Evolutionary conservation across 2,329 filamentous ascomycete species (phyloP).

Genomic region (Alternaria tenuissima): DNA sequence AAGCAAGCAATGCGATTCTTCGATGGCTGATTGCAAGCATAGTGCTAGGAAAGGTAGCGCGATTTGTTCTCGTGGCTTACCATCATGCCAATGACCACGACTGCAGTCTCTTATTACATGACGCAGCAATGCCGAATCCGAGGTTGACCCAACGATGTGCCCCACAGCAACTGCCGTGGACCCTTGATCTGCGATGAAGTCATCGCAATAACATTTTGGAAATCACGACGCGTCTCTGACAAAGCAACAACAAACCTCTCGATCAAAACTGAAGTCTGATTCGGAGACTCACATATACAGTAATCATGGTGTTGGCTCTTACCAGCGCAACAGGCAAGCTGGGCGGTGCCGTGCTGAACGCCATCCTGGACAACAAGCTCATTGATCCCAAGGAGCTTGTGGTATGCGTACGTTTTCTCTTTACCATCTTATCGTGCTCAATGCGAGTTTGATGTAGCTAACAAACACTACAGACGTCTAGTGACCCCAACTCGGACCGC

Average conservation of each 20-base stretch:
- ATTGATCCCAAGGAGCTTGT: constrained; percentile 50
- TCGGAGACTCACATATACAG: background rate
- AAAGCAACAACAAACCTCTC: background rate
- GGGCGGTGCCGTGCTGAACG: constrained; percentile 53
- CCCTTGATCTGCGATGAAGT: background rate
- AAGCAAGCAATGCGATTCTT: too few relatives aligned
- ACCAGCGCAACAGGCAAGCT: constrained; percentile 58
- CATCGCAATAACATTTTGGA: background rate
- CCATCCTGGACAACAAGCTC: constrained; percentile 54
- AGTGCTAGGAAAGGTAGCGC: too few relatives aligned
- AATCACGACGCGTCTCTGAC: background rate
- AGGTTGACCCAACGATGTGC: background rate
- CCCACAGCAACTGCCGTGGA: constrained; percentile 2
- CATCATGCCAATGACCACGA: too few relatives aligned
- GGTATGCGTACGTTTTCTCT: constrained; percentile 39
- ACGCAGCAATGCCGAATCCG: too few relatives aligned
- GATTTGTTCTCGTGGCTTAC: too few relatives aligned
- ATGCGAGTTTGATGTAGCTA: background rate
- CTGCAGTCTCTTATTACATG: too few relatives aligned
- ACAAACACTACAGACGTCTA: constrained; percentile 28
- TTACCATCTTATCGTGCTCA: background rate
- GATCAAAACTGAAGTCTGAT: background rate
- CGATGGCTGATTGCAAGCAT: too few relatives aligned
- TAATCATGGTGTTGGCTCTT: constrained; percentile 47
- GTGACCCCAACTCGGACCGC: constrained; percentile 19